Evolutionary conservation across 768 basidiomycete species (phyloP).

Genomic region (Mycena epipterygia): DNA sequence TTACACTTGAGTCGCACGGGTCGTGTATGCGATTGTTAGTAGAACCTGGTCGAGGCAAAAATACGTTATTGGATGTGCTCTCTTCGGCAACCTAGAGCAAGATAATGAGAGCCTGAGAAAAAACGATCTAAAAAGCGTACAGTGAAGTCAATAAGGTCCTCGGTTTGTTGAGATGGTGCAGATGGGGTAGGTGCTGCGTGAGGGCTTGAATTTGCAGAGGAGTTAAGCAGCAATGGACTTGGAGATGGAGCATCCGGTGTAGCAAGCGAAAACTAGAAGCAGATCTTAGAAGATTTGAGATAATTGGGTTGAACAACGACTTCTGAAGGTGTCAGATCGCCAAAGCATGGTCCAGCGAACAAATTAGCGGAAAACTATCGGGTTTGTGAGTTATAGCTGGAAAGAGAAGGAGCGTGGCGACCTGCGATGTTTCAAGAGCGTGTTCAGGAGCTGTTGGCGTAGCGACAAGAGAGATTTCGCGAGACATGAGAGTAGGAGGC

Average conservation of each 20-base stretch:
- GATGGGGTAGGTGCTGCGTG: too few relatives aligned
- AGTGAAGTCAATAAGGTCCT: conserved; percentile 15
- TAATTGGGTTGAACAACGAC: conserved; percentile 17
- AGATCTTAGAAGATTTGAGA: neutral
- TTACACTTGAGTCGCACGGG: neutral
- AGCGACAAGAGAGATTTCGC: neutral
- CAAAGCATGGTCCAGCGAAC: conserved; percentile 42
- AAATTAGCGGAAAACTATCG: conserved; percentile 28
- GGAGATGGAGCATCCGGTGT: conserved; percentile 34
- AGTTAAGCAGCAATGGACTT: conserved; percentile 19
- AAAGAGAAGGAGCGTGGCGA: neutral
- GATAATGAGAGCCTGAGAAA: neutral
- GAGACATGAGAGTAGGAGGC: conserved; percentile 9
- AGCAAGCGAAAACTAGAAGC: conserved; percentile 6
- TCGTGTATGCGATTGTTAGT: neutral
- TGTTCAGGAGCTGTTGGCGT: neutral
- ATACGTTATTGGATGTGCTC: neutral
- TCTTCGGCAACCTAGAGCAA: conserved; percentile 11
- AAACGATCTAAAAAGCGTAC: neutral
- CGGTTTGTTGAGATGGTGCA: neutral
- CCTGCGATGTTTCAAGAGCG: conserved; percentile 3
- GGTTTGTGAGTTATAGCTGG: neutral
- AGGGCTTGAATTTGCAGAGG: neutral
- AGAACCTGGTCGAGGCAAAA: neutral
- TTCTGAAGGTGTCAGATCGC: conserved; percentile 41